Base-by-base conservation (phyloP, 768 basidiomycete species). In the Chiua virens region DNA sequence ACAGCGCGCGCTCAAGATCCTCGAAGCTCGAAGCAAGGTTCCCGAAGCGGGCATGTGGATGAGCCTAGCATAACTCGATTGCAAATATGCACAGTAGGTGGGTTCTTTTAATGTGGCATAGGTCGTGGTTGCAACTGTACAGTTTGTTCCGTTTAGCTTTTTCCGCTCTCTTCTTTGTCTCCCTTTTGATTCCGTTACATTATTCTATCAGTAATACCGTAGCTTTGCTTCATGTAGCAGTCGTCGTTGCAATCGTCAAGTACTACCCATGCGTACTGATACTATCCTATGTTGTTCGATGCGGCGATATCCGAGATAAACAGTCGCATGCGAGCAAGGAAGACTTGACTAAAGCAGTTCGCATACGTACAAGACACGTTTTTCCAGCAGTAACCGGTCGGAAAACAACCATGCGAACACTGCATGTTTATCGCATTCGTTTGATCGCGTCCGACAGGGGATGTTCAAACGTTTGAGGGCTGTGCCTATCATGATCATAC, bases 31-130 rank as follows among this genome's bases (percentile, higher is more conserved):
- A 43, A 86, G 80, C 56, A 77, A 80, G 66, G 56, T 90, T 22
- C 89, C 89, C 3, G 78, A 77, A 52, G 78, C 77, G 50, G 85
- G 87, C 34, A 89, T 90, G 87, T 91, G 87, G 87, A 77, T 87
- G 60, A 91, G 89, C 72, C 71, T 91, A 60, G 87, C 83, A 35
- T 77, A 52, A 65, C 34, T 42, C 39, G 18, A 18, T 3, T 30
- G 34, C 25, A 34, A 34, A 17, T 34, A 23, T 47, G 42, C 35
- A 45, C 20, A 30, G 35, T 52, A 34, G 1, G 17, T 32, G 28
- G 46, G 46, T 46, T 53, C 63, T 22, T 41, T 20, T 39, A 39
- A 25, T 50, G 42, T 60, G 47, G 48, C 46, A 49, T 56, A 42
- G 32, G 43, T 18, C 28, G 41, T 55, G 50, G 41, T 51, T 21